These are phyloP conservation scores for Pezicula radicicola DNA, from an alignment of 2,329 filamentous ascomycete genomes.

Conservation along the genomic window DNA sequence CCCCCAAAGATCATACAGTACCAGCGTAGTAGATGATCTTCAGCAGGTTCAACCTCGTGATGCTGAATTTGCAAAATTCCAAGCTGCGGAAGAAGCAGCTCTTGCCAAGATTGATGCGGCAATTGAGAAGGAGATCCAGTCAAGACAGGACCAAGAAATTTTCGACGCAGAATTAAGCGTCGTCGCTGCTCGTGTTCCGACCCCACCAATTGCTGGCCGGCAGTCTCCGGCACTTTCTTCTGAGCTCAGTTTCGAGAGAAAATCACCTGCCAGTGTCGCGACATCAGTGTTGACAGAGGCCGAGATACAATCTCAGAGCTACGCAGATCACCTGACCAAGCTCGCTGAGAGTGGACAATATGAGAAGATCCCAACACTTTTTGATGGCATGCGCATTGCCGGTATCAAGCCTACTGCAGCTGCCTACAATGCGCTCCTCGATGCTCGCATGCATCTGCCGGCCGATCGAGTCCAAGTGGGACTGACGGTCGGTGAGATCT, in stretches of 20 bases:
- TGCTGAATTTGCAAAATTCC: constrained; percentile 37
- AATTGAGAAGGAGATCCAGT: constrained; percentile 70
- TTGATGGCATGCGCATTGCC: constrained; percentile 83
- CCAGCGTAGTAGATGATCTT: constrained; percentile 26
- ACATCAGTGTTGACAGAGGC: constrained; percentile 48
- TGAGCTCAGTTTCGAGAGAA: constrained; percentile 36
- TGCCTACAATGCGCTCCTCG: constrained; percentile 89
- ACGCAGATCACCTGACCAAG: constrained; percentile 75
- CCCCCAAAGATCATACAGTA: constrained; percentile 21
- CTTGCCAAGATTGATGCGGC: constrained; percentile 83
- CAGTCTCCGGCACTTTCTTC: constrained; percentile 23
- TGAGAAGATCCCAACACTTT: constrained; percentile 84
- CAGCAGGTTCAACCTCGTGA: constrained; percentile 31
- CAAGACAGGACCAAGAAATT: constrained; percentile 41
- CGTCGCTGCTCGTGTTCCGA: constrained; percentile 25
- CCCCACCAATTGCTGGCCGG: constrained; percentile 17
- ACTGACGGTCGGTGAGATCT: constrained; percentile 89
- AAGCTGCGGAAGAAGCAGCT: constrained; percentile 51
- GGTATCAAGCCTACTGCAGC: constrained; percentile 76
- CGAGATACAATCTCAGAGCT: constrained; percentile 64
- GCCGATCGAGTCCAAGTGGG: constrained; percentile 78
- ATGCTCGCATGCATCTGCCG: constrained; percentile 80
- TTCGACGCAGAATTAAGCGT: constrained; percentile 28
- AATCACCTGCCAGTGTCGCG: constrained; percentile 48
- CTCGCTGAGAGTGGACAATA: constrained; percentile 72